Evolutionary conservation across 352 stramenopile genomes (phyloP), one percentile per base, ranked within the genome.

Genomic region (Globisporangium paroecandrum): DNA sequence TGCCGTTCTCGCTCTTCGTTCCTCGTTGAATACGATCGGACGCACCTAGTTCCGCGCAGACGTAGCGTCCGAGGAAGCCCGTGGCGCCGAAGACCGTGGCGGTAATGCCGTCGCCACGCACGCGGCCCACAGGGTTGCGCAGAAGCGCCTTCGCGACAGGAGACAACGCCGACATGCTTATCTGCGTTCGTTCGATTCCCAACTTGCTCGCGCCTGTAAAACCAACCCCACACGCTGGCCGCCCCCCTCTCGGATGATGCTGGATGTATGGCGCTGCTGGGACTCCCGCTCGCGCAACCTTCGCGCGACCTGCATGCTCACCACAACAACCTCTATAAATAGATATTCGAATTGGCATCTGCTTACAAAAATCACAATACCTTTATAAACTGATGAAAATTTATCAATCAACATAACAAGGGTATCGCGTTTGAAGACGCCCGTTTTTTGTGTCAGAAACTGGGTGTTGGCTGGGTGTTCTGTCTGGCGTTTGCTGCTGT

Each of bases 11-110:
- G 15, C 8, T 51, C 18, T 22, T 32, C 49, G 24, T 57, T 27
- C 10, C 10, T 20, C 22, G 3, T 56, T 56, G 24, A 29, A 13
- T 20, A 10, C 24, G 9, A 18, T 15, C 13, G 22, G 12, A 69
- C 58, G 81, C 78, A 98, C 94, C 97, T 62, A 99, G 74, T 77
- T 98, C 85, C 58, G 82, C 82, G 70, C 91, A 97, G 32, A 99
- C 87, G 79, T 99, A 99, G 66, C 95, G 90, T 27, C 97, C 97
- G 34, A 99, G 80, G 76, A 98, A 98, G 49, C 97, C 97, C 59
- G 89, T 97, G 62, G 82, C 89, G 64, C 97, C 97, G 74, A 99
- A 99, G 59, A 99, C 86, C 5, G 94, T 89, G 56, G 96, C 92
- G n/a, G 91, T 98, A 69, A 98, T 81, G 43, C 89, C 93, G 65